A percentile compares a stretch with the other conserved stretches of the same genome.
Evolutionary conservation across 257 asterid genomes (phyloP).

Genomic region (Linaria vulgaris): DNA sequence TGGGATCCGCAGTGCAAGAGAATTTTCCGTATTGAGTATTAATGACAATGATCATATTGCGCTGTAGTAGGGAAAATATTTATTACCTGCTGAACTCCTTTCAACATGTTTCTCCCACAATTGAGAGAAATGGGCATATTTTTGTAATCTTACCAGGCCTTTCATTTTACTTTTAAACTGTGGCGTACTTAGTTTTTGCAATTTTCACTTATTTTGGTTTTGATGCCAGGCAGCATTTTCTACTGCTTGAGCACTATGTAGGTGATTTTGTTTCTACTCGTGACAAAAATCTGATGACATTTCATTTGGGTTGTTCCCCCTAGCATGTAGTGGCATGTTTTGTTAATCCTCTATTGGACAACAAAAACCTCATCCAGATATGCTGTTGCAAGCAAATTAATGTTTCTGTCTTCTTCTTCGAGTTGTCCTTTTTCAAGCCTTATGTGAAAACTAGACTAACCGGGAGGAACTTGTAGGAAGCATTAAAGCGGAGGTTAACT

Average conservation of each 20-base stretch:
- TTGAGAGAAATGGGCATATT: not conserved
- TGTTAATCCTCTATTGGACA: slow-evolving; percentile 15
- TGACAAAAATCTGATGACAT: slow-evolving; percentile 16
- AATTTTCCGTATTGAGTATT: not conserved
- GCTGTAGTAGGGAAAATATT: not conserved
- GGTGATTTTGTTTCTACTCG: not conserved
- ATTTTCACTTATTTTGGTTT: slow-evolving; percentile 4
- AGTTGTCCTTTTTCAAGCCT: slow-evolving; percentile 21
- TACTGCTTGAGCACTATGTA: slow-evolving; percentile 12
- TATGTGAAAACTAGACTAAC: slow-evolving; percentile 20
- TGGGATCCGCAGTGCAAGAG: not conserved
- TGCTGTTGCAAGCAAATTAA: slow-evolving; percentile 21
- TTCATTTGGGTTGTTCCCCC: slow-evolving; percentile 3
- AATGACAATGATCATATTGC: not conserved
- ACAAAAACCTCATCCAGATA: slow-evolving; percentile 12
- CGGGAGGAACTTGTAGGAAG: slow-evolving; percentile 52
- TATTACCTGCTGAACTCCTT: not conserved
- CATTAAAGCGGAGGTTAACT: slow-evolving; percentile 66
- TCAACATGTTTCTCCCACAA: not conserved
- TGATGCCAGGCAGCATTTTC: slow-evolving; percentile 10
- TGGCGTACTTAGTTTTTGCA: not conserved
- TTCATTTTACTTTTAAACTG: slow-evolving; percentile 1
- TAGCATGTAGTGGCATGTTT: slow-evolving; percentile 19
- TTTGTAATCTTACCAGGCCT: not conserved
- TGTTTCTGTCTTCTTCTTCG: slow-evolving; percentile 6